Conservation (phyloP, 805 yeast species). For the Cyberlindnera mycetangii region DNA sequence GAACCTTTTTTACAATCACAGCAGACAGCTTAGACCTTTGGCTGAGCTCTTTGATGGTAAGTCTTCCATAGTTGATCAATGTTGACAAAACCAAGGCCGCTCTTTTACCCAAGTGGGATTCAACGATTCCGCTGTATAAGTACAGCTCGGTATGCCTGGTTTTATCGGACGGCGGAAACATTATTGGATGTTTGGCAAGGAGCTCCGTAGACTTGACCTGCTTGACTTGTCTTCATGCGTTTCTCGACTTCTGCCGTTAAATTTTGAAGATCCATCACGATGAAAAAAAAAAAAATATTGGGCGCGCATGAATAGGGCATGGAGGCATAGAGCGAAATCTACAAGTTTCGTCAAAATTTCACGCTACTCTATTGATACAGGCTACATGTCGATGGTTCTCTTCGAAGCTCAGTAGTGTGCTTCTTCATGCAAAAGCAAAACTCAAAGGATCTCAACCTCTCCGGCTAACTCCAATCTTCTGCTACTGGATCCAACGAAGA, state of each 20-base stretch:
- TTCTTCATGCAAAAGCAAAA: background rate
- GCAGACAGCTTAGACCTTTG: slow-evolving; percentile 44
- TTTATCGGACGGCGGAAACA: slow-evolving; percentile 31
- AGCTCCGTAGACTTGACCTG: background rate
- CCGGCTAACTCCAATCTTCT: slow-evolving; percentile 45
- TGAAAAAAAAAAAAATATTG: background rate
- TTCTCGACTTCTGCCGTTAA: background rate
- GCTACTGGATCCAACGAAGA: slow-evolving; percentile 50
- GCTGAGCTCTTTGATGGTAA: slow-evolving; percentile 53
- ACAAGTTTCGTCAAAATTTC: too few species aligned
- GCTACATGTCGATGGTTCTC: too few species aligned
- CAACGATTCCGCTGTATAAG: slow-evolving; percentile 51
- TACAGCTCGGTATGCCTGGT: slow-evolving; percentile 63
- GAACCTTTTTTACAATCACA: slow-evolving; percentile 53
- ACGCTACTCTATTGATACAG: too few species aligned
- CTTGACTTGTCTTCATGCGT: background rate
- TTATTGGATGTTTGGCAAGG: background rate
- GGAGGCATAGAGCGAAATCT: too few species aligned
- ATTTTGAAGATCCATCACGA: slow-evolving; percentile 3
- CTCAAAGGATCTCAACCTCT: slow-evolving; percentile 28
- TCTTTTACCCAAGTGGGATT: slow-evolving; percentile 64
- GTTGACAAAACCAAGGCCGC: slow-evolving; percentile 62
- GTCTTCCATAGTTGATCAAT: slow-evolving; percentile 66
- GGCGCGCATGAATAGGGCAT: background rate
- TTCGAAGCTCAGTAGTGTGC: too few species aligned